Conservation (phyloP, 768 basidiomycete species). For the Kwoniella sp. region DNA sequence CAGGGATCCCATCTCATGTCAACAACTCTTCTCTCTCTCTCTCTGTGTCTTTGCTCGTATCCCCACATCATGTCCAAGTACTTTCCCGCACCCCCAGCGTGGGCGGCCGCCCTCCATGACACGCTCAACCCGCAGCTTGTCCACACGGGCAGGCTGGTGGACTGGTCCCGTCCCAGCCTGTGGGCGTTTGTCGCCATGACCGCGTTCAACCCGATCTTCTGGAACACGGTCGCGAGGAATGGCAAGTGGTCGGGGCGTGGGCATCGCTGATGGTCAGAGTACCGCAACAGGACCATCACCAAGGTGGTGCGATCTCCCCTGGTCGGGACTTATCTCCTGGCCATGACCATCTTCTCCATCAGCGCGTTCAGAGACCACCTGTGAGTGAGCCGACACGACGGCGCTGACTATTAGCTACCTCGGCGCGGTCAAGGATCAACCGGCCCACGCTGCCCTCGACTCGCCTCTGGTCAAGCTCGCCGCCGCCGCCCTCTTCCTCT, state of each 20-base stretch:
- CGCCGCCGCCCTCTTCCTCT: slow-evolving; percentile 57
- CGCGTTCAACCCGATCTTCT: slow-evolving; percentile 85
- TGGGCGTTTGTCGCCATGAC: slow-evolving; percentile 65
- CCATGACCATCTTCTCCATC: slow-evolving; percentile 73
- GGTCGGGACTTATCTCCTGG: slow-evolving; percentile 80
- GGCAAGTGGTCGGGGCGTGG: slow-evolving; percentile 56
- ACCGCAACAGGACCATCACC: slow-evolving; percentile 81
- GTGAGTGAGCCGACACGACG: too few species aligned
- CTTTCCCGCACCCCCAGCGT: slow-evolving; percentile 19
- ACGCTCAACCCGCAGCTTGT: slow-evolving; percentile 1
- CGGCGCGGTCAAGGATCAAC: slow-evolving; percentile 58
- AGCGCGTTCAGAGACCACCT: slow-evolving; percentile 81
- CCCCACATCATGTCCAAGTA: slow-evolving; percentile 10
- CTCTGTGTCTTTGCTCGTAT: too few species aligned
- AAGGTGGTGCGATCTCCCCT: slow-evolving; percentile 69
- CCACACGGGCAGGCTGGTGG: slow-evolving; percentile 54
- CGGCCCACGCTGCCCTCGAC: slow-evolving; percentile 62
- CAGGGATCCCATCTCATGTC: neutral
- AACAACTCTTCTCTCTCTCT: slow-evolving; percentile 2
- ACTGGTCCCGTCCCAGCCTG: slow-evolving; percentile 64
- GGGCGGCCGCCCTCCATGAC: slow-evolving; percentile 32
- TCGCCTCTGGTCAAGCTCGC: slow-evolving; percentile 59
- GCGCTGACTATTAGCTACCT: slow-evolving; percentile 57
- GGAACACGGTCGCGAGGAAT: slow-evolving; percentile 92
- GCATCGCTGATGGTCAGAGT: slow-evolving; percentile 54